Evolutionary conservation across 495 filamentous ascomycete species (phyloP), one percentile per base, ranked within the genome.

Genomic region (Podospora tetraspora): DNA sequence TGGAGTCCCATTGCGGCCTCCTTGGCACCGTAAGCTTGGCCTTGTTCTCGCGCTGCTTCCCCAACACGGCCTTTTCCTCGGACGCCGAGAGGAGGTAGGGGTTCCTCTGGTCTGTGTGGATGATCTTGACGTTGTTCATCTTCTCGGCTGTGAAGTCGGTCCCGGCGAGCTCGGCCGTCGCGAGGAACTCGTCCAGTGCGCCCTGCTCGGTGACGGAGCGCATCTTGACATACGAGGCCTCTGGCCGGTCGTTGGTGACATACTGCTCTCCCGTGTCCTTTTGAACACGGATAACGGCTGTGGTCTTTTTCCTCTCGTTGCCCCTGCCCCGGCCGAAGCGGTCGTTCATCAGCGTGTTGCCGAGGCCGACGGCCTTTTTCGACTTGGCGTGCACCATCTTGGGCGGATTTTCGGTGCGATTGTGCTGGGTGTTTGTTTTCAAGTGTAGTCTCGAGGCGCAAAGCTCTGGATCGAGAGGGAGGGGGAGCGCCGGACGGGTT

Each of bases 121-220:
- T 97, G 76, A 99, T 97, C 80, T 97, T 96, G 77, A 98, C 91
- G 76, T 94, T 97, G 79, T 92, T 97, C 86, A 96, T 91, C 84
- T 97, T 97, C 84, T 99, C 95, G 43, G 96, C 96, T 7, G 95
- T 97, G 78, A 99, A 99, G 76, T 99, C 96, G 67, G 96, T 99
- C 61, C 93, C 94, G 22, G 96, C 96, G 71, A 99, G 84, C 80
- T 98, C 93, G 70, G 94, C 94, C 29, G 94, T 97, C 16, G 84
- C 84, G 68, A 84, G 71, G 74, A 86, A 84, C 74, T 88, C 87
- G 80, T 99, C 95, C 63, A 99, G 87, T 52, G 94, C 93, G 66
- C 88, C 94, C 81, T 99, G 96, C 83, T 98, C 94, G 25, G 96
- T 99, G 71, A 98, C 91, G 81, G 91, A 94, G 79, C 94, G 92